Conservation (phyloP, 371 early-diverging fungal species). For the Apophysomyces ossiformis region DNA sequence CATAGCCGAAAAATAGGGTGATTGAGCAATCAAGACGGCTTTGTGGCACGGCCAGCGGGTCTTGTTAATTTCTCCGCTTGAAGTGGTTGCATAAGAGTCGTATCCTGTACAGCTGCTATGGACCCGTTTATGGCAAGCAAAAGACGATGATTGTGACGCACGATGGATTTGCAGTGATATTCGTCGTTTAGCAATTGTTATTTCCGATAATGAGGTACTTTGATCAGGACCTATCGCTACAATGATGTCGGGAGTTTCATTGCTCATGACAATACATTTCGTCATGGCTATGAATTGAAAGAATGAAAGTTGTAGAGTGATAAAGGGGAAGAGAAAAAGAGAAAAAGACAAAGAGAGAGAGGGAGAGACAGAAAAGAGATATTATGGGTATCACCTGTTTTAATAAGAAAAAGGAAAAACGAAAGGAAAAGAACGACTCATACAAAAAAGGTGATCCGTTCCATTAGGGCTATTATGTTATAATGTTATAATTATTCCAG, state of each 20-base stretch:
- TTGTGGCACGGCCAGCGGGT: conserved; percentile 19
- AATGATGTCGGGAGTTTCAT: conserved; percentile 1
- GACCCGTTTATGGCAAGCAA: background rate
- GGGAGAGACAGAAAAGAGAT: background rate
- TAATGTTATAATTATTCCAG: background rate
- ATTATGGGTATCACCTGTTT: background rate
- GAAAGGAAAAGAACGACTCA: background rate
- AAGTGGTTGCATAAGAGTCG: background rate
- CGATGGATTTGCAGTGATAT: background rate
- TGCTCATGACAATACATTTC: background rate
- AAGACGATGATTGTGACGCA: background rate
- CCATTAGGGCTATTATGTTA: background rate
- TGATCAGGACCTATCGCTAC: conserved; percentile 1
- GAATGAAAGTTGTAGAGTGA: background rate
- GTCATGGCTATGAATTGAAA: background rate
- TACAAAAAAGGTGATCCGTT: background rate
- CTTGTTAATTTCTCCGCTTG: background rate
- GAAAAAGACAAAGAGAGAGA: background rate
- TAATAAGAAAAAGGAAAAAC: background rate
- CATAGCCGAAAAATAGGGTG: conserved; percentile 25
- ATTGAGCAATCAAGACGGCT: conserved; percentile 14
- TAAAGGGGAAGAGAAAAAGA: background rate
- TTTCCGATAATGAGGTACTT: too few species aligned
- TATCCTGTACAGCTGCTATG: background rate
- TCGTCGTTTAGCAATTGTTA: background rate